Evolutionary conservation across 495 filamentous ascomycete genomes (phyloP).

Genomic region (Penicillium parvum): DNA sequence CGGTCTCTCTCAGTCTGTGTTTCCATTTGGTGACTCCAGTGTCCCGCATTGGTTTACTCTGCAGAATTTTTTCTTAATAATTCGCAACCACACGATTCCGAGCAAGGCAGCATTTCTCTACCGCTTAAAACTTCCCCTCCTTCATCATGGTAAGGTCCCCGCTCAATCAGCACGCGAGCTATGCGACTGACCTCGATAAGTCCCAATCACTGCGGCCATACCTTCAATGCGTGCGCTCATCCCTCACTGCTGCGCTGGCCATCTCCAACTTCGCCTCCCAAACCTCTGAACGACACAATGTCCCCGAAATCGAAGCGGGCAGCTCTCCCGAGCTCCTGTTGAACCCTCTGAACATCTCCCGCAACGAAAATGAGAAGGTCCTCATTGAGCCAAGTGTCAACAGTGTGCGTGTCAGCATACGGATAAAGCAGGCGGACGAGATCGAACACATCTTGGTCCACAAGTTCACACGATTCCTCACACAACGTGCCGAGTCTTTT

Average conservation of each 20-base stretch:
- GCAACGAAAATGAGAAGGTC: slow-evolving; percentile 94
- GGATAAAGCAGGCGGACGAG: slow-evolving; percentile 98
- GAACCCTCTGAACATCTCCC: slow-evolving; percentile 75
- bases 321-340: slow-evolving; percentile 93
- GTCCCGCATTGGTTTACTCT: too few species aligned
- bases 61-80: too few species aligned
- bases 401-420: slow-evolving; percentile 90
- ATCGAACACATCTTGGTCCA: slow-evolving; percentile 94
- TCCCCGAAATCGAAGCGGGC: slow-evolving; percentile 91
- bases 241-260: slow-evolving; percentile 87
- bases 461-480: slow-evolving; percentile 95
- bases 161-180: too few species aligned
- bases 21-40: slow-evolving; percentile 2
- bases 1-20: not conserved
- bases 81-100: too few species aligned
- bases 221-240: slow-evolving; percentile 87
- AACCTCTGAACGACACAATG: slow-evolving; percentile 88
- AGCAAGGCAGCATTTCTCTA: too few species aligned
- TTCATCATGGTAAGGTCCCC: slow-evolving; percentile 18
- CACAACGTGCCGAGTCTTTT: slow-evolving; percentile 93
- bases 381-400: slow-evolving; percentile 64
- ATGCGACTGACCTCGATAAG: slow-evolving; percentile 39
- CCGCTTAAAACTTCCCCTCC: slow-evolving; percentile 2
- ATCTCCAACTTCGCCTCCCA: slow-evolving; percentile 98
- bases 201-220: slow-evolving; percentile 98